Evolutionary conservation across 768 basidiomycete species (phyloP), one percentile per base, ranked within the genome.

Genomic region (Phanerochaete carnosa): DNA sequence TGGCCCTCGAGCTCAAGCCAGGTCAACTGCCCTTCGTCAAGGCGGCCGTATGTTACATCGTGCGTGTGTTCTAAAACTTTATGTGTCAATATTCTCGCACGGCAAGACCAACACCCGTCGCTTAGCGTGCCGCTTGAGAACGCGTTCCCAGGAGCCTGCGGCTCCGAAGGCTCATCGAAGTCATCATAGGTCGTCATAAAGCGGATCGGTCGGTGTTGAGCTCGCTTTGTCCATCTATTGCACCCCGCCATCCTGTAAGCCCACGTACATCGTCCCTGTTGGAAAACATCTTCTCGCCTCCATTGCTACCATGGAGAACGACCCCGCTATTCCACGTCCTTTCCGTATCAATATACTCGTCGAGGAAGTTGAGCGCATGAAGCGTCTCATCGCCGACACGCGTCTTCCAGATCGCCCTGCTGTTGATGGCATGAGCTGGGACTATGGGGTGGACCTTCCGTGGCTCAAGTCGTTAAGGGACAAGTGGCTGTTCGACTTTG

Each of bases 321-420:
- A 62, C 46, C 51, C 37, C 23, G 26, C 57, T 3, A 16, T 33
- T 2, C 61, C 61, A 6, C 37, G 45, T 16, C 57, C 57, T 9
- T 62, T 62, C 37, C 47, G 33, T 7, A 51, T 62, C 57, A 43
- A 58, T 23, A 59, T 62, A 37, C 57, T 57, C 23, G 55, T 23
- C 45, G 59, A 52, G 12, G 62, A 57, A 23, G 55, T 64, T 23
- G 35, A 56, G 29, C 59, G 59, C 11, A 64, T 64, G 62, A 60
- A 45, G 25, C 54, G 45, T 16, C 32, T 64, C 55, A 52, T 64
- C 49, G 37, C 30, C 23, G 53, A 64, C 47, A 56, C 47, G 7
- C 53, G 39, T 25, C 55, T 64, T 9, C 62, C 62, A 7, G 53
- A 56, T 15, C 11, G 12, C 1, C 16, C 62, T 3, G 47, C 57